phyloP scores from a whole-genome alignment of 1,284 basidiomycete genomes.

The Ustilago xerochloae region DNA sequence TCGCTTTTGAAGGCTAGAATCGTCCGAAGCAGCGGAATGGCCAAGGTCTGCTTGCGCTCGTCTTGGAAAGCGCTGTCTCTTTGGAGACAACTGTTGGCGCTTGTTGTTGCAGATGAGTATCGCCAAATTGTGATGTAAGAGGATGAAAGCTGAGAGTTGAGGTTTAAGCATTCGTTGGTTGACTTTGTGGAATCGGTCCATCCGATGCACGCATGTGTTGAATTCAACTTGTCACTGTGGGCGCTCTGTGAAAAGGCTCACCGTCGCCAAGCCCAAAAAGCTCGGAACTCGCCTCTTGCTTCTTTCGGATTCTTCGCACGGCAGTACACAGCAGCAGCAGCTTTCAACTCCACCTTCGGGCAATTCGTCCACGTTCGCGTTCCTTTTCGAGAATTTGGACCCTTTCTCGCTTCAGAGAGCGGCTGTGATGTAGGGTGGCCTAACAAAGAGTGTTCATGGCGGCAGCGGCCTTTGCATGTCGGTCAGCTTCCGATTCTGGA shows the following conservation, averaged over 20 bases:
- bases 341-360: background rate
- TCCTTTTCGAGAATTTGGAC: background rate
- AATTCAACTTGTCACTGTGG: background rate
- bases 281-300: background rate
- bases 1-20: too few species aligned
- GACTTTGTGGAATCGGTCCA: constrained; percentile 1
- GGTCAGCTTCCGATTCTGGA: background rate
- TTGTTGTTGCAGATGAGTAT: background rate
- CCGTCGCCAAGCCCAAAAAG: background rate
- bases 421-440: background rate
- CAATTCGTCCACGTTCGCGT: too few species aligned
- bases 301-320: background rate
- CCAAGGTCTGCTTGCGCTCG: too few species aligned
- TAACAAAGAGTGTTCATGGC: background rate
- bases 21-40: too few species aligned
- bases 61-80: too few species aligned
- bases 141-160: background rate
- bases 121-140: background rate
- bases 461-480: background rate
- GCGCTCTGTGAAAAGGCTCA: background rate
- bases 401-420: background rate
- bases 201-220: constrained; percentile 9
- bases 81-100: too few species aligned
- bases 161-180: background rate
- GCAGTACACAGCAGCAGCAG: too few species aligned